These are phyloP conservation scores for Periglandula ipomoeae DNA, from an alignment of 2,329 filamentous ascomycete species.

Conservation along the genomic window DNA sequence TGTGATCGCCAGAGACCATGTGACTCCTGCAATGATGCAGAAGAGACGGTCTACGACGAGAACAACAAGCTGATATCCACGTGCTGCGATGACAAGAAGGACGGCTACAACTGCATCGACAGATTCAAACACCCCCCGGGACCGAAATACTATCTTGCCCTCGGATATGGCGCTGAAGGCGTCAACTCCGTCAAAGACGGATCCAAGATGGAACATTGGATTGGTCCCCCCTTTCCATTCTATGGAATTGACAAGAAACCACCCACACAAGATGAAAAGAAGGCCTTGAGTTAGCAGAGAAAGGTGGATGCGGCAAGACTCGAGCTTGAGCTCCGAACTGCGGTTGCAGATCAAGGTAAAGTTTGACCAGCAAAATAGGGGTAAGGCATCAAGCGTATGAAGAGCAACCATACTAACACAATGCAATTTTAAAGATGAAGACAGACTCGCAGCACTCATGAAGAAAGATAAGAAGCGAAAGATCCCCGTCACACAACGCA, in stretches of 20 bases:
- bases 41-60: neutral
- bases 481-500: neutral
- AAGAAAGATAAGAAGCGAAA: neutral
- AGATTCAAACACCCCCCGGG: conserved; percentile 12
- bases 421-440: neutral
- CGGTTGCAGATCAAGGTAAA: neutral
- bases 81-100: conserved; percentile 4
- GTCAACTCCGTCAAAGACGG: conserved; percentile 18
- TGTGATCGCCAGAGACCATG: conserved; percentile 31
- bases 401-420: too few relatives aligned
- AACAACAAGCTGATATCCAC: neutral
- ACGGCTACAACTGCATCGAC: conserved; percentile 11
- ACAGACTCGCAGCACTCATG: neutral
- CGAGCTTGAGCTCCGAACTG: neutral
- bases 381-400: neutral
- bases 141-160: conserved; percentile 25
- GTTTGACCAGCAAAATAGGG: neutral
- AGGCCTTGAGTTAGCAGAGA: neutral
- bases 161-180: conserved; percentile 20
- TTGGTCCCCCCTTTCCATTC: conserved; percentile 13
- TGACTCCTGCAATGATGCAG: conserved; percentile 20
- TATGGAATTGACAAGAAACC: conserved; percentile 10
- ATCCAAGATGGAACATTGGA: conserved; percentile 16
- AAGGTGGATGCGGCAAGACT: neutral
- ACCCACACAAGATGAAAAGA: neutral